These are phyloP conservation scores for Steccherinum ochraceum DNA, from an alignment of 768 basidiomycete species.

Conservation along the genomic window DNA sequence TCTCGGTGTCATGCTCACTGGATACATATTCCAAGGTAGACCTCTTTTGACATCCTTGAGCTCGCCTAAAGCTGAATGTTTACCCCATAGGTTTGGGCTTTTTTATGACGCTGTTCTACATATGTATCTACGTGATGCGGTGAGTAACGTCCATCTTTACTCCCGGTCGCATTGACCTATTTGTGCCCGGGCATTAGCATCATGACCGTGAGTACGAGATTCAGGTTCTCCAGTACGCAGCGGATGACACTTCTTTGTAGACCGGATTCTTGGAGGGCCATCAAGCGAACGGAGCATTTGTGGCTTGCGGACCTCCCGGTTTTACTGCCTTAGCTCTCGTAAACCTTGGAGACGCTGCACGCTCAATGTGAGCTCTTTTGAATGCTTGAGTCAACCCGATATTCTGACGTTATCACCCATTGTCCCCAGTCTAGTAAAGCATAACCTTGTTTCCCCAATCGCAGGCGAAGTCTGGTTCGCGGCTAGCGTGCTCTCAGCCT, in stretches of 20 bases:
- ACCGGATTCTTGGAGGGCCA: constrained; percentile 42
- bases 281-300: constrained; percentile 43
- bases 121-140: constrained; percentile 43
- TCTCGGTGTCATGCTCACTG: constrained; percentile 34
- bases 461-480: constrained; percentile 44
- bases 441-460: constrained; percentile 29
- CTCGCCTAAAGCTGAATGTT: background rate
- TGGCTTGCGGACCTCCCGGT: constrained; percentile 42
- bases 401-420: background rate
- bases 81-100: constrained; percentile 32
- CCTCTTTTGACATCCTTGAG: background rate
- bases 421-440: constrained; percentile 5
- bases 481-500: constrained; percentile 28
- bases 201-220: constrained; percentile 30
- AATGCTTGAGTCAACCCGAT: background rate
- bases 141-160: constrained; percentile 16
- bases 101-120: constrained; percentile 45
- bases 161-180: no score
- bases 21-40: constrained; percentile 44
- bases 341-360: constrained; percentile 33
- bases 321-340: constrained; percentile 44
- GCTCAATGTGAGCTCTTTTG: constrained; percentile 35
- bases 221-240: background rate
- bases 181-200: constrained; percentile 20
- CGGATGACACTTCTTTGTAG: constrained; percentile 22